A percentile compares a stretch with the other conserved stretches of the same genome.
Conservation (phyloP, 495 filamentous ascomycete species). For the Filosporella fistucella region DNA sequence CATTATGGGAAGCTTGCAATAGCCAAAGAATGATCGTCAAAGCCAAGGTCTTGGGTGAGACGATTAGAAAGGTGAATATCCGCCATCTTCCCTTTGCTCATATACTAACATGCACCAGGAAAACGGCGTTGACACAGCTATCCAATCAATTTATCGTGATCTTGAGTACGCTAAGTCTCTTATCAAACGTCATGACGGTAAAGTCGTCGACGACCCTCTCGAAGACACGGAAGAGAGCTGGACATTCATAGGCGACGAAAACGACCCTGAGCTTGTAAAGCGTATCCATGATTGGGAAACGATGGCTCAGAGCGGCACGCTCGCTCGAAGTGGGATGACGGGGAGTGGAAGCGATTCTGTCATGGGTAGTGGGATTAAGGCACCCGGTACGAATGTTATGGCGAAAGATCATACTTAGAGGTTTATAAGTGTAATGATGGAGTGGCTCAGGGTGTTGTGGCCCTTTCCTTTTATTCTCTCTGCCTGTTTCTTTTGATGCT, state of each 20-base stretch:
- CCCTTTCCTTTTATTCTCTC: no score
- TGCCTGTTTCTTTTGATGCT: no score
- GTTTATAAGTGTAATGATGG: no score
- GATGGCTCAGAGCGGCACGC: conserved; percentile 12
- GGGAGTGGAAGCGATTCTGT: no score
- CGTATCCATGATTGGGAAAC: conserved; percentile 19
- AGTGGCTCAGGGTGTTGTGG: no score
- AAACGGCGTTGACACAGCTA: conserved; percentile 80
- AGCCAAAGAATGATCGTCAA: conserved; percentile 85
- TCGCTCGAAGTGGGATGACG: no score
- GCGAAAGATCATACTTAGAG: no score
- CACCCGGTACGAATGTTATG: no score
- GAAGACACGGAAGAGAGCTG: conserved; percentile 64
- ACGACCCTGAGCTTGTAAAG: conserved; percentile 20
- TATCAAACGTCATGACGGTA: conserved; percentile 52
- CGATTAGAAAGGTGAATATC: conserved; percentile 71
- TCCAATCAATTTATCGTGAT: conserved; percentile 92
- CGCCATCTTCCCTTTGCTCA: neutral
- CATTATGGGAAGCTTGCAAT: conserved; percentile 89
- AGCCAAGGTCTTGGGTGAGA: conserved; percentile 73
- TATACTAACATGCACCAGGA: conserved; percentile 51
- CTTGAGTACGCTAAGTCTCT: conserved; percentile 91
- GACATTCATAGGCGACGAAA: conserved; percentile 71
- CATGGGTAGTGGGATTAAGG: no score
- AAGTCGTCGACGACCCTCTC: conserved; percentile 40